These are phyloP conservation scores for Candida smagusa DNA, from an alignment of 1,139 yeast species.

Conservation along the genomic window DNA sequence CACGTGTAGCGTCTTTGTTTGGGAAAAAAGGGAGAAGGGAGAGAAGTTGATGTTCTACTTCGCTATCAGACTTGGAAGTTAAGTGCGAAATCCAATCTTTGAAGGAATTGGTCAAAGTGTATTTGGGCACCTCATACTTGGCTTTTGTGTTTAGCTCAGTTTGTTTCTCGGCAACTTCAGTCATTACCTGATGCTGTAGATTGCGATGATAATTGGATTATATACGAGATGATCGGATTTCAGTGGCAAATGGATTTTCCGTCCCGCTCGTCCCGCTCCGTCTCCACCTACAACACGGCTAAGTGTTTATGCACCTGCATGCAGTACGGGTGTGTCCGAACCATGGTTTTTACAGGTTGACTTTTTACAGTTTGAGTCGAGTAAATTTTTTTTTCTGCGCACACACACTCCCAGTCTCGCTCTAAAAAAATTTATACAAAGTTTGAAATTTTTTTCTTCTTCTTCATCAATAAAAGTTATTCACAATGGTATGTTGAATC, in stretches of 20 bases:
- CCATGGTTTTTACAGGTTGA: not conserved
- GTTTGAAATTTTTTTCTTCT: slow-evolving; percentile 6
- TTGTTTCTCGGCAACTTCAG: not conserved
- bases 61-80: slow-evolving; percentile 19
- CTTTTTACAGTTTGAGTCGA: slow-evolving; percentile 3
- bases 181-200: too few species aligned
- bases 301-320: too few species aligned
- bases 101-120: slow-evolving; percentile 31
- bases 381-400: slow-evolving; percentile 9
- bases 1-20: slow-evolving; percentile 45
- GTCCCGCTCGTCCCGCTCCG: too few species aligned
- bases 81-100: slow-evolving; percentile 39
- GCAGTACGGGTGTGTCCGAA: too few species aligned
- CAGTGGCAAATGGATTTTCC: too few species aligned
- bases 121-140: slow-evolving; percentile 11
- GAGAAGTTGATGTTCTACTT: slow-evolving; percentile 32
- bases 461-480: slow-evolving; percentile 13
- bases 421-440: too few species aligned
- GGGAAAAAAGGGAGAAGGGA: slow-evolving; percentile 61
- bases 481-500: slow-evolving; percentile 23
- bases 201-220: too few species aligned
- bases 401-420: too few species aligned
- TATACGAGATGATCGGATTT: too few species aligned
- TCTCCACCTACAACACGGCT: too few species aligned
- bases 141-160: slow-evolving; percentile 2